Percentiles rank a stretch among this genome's conserved stretches.
Evolutionary conservation across 2,329 filamentous ascomycete genomes (phyloP).

Genomic region (Nigrospora sphaerica): DNA sequence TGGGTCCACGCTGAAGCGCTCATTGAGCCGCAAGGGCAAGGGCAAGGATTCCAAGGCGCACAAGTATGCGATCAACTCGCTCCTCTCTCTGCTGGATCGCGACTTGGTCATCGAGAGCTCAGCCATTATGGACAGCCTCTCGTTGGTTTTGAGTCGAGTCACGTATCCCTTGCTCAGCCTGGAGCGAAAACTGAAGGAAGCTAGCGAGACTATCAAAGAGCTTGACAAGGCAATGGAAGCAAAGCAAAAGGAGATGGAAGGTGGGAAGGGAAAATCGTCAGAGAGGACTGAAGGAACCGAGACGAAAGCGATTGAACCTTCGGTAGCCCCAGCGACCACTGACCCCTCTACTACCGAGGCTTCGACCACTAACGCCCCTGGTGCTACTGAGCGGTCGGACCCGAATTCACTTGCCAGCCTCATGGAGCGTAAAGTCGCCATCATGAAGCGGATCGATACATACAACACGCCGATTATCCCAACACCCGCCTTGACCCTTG

Average conservation of each 20-base stretch:
- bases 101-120: slow-evolving; percentile 95
- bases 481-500: slow-evolving; percentile 79
- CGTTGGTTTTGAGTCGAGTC: slow-evolving; percentile 78
- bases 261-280: no score
- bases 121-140: slow-evolving; percentile 91
- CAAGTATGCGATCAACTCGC: slow-evolving; percentile 86
- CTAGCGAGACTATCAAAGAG: slow-evolving; percentile 28
- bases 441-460: slow-evolving; percentile 46
- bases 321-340: slow-evolving; percentile 5
- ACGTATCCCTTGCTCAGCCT: slow-evolving; percentile 78
- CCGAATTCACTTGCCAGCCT: slow-evolving; percentile 18
- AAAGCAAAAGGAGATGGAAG: slow-evolving; percentile 12
- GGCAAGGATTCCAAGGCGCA: slow-evolving; percentile 75
- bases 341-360: slow-evolving; percentile 6
- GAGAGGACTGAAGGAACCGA: no score
- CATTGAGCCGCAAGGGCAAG: slow-evolving; percentile 77
- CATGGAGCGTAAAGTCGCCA: slow-evolving; percentile 31
- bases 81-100: slow-evolving; percentile 84
- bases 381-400: slow-evolving; percentile 14
- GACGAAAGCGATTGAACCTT: background rate
- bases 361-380: slow-evolving; percentile 7
- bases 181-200: slow-evolving; percentile 56
- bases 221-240: slow-evolving; percentile 28
- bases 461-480: slow-evolving; percentile 80
- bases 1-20: slow-evolving; percentile 68